phyloP scores from a whole-genome alignment of 1,284 basidiomycete genomes.

The Dichomitus squalens region DNA sequence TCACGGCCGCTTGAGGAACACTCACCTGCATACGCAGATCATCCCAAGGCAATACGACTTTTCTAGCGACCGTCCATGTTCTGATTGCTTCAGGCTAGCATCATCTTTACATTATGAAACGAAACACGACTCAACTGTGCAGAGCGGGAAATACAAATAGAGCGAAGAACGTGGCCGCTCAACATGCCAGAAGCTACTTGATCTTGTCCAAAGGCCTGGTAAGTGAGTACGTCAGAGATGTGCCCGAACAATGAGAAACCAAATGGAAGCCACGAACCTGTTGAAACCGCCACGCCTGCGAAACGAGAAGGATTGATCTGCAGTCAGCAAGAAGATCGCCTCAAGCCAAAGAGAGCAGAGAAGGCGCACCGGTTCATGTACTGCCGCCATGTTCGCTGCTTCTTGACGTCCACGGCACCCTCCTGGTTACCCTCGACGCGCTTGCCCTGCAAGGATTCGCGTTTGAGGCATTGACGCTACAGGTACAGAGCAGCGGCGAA shows the following conservation, averaged over 20 bases:
- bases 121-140: conserved; percentile 18
- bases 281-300: conserved; percentile 89
- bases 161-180: background rate
- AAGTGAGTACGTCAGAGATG: conserved; percentile 19
- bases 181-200: conserved; percentile 42
- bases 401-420: conserved; percentile 78
- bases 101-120: conserved; percentile 10
- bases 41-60: background rate
- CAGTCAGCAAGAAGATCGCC: conserved; percentile 15
- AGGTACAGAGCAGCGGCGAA: background rate
- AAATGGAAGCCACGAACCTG: conserved; percentile 49
- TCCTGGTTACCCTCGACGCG: conserved; percentile 82
- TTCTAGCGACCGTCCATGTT: background rate
- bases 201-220: conserved; percentile 71
- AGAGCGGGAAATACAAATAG: background rate
- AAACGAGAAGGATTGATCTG: conserved; percentile 11
- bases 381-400: conserved; percentile 92
- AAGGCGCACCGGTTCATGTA: conserved; percentile 85
- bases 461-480: background rate
- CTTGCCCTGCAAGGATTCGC: conserved; percentile 58
- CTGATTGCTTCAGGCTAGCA: conserved; percentile 16
- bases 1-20: no score
- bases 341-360: background rate
- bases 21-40: conserved; percentile 2
- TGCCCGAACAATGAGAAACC: background rate